Evolutionary conservation across 192 early-diverging fungal species (phyloP).

Genomic region (Entrophospora sp.): DNA sequence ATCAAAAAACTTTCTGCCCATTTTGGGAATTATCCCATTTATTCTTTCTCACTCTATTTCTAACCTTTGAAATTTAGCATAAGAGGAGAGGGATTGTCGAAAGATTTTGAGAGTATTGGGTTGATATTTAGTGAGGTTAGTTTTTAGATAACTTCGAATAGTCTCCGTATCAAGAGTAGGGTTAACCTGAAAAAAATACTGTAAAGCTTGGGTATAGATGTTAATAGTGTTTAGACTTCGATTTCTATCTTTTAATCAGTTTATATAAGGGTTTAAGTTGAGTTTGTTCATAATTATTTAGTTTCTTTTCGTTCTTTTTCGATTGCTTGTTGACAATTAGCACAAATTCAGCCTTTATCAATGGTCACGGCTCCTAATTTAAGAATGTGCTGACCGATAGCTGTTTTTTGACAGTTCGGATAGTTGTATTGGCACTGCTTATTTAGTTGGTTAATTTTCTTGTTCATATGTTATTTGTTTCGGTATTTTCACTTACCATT

Average conservation of each 20-base stretch:
- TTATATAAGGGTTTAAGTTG: neutral
- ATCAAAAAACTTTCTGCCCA: neutral
- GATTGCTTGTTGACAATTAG: neutral
- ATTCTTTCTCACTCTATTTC: slow-evolving; percentile 1
- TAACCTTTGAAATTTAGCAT: neutral
- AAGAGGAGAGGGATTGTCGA: neutral
- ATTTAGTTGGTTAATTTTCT: no score
- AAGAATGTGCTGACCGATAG: neutral
- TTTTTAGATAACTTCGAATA: slow-evolving; percentile 1
- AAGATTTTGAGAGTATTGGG: neutral
- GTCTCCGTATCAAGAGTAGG: neutral
- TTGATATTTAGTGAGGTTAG: slow-evolving; percentile 1
- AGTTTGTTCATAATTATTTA: neutral
- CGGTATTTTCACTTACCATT: no score
- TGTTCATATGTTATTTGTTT: no score
- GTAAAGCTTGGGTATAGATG: neutral
- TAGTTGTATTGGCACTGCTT: neutral
- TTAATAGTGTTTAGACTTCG: slow-evolving; percentile 1
- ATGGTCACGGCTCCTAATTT: neutral
- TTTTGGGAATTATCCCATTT: slow-evolving; percentile 7
- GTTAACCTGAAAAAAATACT: neutral
- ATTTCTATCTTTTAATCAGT: slow-evolving; percentile 3
- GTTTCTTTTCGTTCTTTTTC: neutral
- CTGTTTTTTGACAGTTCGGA: slow-evolving; percentile 1
- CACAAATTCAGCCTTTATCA: slow-evolving; percentile 2